Evolutionary conservation across 306 rosid species (phyloP).

Genomic region (Begonia peltatifolia): DNA sequence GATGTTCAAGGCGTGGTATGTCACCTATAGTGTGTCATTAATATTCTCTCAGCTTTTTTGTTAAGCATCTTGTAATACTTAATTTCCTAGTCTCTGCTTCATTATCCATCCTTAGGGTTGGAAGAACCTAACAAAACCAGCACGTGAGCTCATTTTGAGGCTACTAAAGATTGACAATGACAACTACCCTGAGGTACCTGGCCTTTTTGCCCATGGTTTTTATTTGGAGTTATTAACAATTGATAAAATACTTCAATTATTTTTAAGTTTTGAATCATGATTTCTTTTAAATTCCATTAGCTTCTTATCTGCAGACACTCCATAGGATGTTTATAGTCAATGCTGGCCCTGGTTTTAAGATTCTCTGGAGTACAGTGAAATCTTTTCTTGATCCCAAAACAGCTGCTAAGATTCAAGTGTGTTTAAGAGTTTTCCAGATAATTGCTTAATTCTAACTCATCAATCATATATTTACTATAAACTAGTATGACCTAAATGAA

Average conservation of each 20-base stretch:
- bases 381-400: conserved; percentile 78
- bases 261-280: background rate
- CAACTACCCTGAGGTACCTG: conserved; percentile 79
- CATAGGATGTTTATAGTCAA: conserved; percentile 71
- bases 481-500: background rate
- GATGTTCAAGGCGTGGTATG: conserved; percentile 93
- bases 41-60: conserved; percentile 3
- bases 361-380: conserved; percentile 71
- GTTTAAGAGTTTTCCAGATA: conserved; percentile 12
- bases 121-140: conserved; percentile 64
- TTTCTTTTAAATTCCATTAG: conserved; percentile 8
- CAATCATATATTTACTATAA: conserved; percentile 7
- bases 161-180: conserved; percentile 85
- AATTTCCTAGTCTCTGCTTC: conserved; percentile 11
- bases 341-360: conserved; percentile 86
- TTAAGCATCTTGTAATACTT: background rate
- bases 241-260: no score
- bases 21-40: conserved; percentile 7
- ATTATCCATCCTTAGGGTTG: conserved; percentile 39
- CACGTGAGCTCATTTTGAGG: conserved; percentile 60
- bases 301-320: conserved; percentile 49
- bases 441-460: background rate
- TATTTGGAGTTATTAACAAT: background rate
- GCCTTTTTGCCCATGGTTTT: conserved; percentile 14
- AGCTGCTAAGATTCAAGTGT: conserved; percentile 72